A percentile compares a stretch with the other conserved stretches of the same genome.
Evolutionary conservation across 306 rosid species (phyloP).

Genomic region (Cyclanthera cordifolia): DNA sequence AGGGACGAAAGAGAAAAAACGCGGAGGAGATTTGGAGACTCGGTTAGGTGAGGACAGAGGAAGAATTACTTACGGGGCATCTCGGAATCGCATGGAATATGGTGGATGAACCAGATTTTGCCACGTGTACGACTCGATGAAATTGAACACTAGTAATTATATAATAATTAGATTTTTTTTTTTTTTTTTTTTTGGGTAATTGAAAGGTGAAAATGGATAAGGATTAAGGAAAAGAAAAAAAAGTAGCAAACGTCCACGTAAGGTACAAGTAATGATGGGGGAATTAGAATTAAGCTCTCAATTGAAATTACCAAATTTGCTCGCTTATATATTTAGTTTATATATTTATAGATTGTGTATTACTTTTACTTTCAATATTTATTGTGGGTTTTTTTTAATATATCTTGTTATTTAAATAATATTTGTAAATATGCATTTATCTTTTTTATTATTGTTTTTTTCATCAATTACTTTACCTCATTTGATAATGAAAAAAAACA

Average conservation of each 20-base stretch:
- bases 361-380: no score
- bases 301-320: not conserved
- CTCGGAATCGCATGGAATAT: slow-evolving; percentile 5
- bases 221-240: not conserved
- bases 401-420: no score
- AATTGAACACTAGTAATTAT: not conserved
- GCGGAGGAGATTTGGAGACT: not conserved
- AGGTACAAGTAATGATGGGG: not conserved
- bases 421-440: no score
- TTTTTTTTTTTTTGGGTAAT: not conserved
- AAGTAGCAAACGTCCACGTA: not conserved
- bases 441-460: no score
- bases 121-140: slow-evolving; percentile 7
- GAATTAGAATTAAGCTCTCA: not conserved
- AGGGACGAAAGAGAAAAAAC: not conserved
- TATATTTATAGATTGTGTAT: no score
- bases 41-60: not conserved
- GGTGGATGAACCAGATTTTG: not conserved
- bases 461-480: no score
- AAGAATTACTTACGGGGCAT: slow-evolving; percentile 8
- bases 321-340: no score
- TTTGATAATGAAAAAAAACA: no score
- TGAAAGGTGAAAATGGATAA: not conserved
- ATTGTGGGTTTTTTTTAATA: no score
- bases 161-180: not conserved